These are phyloP conservation scores for Aspergillus ellipticus DNA, from an alignment of 495 filamentous ascomycete genomes.

Conservation along the genomic window DNA sequence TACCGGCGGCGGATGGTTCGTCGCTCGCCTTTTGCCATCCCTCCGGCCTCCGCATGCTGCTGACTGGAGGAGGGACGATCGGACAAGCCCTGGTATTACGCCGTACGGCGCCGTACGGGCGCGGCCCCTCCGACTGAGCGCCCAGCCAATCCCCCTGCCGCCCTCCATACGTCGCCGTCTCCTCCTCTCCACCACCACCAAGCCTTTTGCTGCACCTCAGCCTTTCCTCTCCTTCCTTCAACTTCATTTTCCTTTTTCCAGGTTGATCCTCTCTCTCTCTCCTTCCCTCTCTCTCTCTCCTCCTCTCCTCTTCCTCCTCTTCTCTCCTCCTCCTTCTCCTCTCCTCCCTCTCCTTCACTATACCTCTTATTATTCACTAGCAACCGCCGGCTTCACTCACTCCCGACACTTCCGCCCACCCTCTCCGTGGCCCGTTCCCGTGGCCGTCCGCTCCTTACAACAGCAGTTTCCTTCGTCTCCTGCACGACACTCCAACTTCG, in stretches of 20 bases:
- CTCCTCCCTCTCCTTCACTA: slow-evolving; percentile 35
- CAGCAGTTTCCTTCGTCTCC: slow-evolving; percentile 10
- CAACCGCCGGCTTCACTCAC: slow-evolving; percentile 13
- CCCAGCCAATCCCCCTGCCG: slow-evolving; percentile 18
- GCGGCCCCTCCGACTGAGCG: slow-evolving; percentile 10
- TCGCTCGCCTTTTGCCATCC: slow-evolving; percentile 1
- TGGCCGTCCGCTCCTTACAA: slow-evolving; percentile 49
- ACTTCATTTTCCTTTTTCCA: slow-evolving; percentile 17
- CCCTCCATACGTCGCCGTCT: slow-evolving; percentile 13
- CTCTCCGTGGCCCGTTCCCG: slow-evolving; percentile 34
- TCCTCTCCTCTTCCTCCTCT: slow-evolving; percentile 7
- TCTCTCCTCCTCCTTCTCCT: slow-evolving; percentile 14
- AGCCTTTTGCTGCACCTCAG: slow-evolving; percentile 11
- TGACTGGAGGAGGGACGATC: slow-evolving; percentile 15
- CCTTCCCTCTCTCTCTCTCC: slow-evolving; percentile 2
- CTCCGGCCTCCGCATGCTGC: slow-evolving; percentile 3
- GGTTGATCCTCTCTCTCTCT: slow-evolving; percentile 11
- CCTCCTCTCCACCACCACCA: slow-evolving; percentile 10
- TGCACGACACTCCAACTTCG: slow-evolving; percentile 9
- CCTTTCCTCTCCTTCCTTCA: slow-evolving; percentile 16
- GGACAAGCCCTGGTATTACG: slow-evolving; percentile 16
- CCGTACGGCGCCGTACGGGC: slow-evolving; percentile 11
- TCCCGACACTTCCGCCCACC: slow-evolving; percentile 20
- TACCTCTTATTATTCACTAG: slow-evolving; percentile 30
- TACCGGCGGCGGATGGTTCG: slow-evolving; percentile 10